phyloP scores from a whole-genome alignment of 2,329 filamentous ascomycete genomes.

The Myriangium duriaei region DNA sequence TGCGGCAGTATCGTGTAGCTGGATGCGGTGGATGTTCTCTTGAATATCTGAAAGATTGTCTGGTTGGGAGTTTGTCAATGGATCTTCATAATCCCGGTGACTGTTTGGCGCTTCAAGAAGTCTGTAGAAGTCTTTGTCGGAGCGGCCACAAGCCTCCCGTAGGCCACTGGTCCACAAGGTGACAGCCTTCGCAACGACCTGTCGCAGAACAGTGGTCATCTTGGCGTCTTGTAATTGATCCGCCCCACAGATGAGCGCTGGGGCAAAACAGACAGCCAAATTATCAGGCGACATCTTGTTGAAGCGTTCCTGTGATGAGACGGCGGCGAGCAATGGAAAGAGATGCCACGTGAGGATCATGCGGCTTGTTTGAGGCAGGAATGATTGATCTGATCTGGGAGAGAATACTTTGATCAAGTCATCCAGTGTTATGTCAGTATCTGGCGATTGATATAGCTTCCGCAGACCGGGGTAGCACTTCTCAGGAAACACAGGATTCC shows the following conservation, averaged over 20 bases:
- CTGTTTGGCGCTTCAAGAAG: conserved; percentile 30
- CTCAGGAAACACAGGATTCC: conserved; percentile 39
- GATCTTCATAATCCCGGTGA: conserved; percentile 36
- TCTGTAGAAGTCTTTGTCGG: conserved; percentile 24
- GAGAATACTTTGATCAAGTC: conserved; percentile 35
- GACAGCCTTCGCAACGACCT: conserved; percentile 37
- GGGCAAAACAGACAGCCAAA: conserved; percentile 42
- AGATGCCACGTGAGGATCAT: conserved; percentile 39
- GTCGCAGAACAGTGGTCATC: conserved; percentile 38
- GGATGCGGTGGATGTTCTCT: conserved; percentile 4
- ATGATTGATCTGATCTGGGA: conserved; percentile 33
- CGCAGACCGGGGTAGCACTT: conserved; percentile 36
- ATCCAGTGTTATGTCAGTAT: conserved; percentile 27
- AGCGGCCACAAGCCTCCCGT: conserved; percentile 29
- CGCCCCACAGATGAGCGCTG: conserved; percentile 38
- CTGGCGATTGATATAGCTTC: conserved; percentile 29
- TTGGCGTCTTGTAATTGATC: conserved; percentile 44
- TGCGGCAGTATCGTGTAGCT: conserved; percentile 6
- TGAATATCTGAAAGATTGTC: not conserved
- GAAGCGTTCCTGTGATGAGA: conserved; percentile 32
- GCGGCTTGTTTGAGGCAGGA: conserved; percentile 33
- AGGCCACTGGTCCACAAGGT: conserved; percentile 33
- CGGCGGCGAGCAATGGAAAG: conserved; percentile 37
- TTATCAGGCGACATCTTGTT: conserved; percentile 46
- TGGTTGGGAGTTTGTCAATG: conserved; percentile 25